Percentiles rank a stretch among this genome's conserved stretches.
Conservation (phyloP, 495 filamentous ascomycete genomes). For the Rusavskia elegans region DNA sequence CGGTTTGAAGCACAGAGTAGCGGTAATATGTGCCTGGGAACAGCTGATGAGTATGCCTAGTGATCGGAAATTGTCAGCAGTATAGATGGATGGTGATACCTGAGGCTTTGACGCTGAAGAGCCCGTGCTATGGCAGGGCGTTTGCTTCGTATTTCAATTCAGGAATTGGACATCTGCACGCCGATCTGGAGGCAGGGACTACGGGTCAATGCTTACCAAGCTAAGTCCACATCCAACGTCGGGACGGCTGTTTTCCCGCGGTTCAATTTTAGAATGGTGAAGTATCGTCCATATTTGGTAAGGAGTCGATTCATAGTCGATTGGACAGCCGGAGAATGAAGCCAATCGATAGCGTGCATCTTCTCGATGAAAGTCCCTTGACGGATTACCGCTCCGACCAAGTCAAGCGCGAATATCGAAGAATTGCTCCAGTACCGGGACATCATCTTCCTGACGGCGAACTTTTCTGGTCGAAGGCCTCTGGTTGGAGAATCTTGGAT, state of each 20-base stretch:
- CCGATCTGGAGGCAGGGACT: background rate
- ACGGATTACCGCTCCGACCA: constrained; percentile 63
- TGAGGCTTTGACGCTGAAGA: too few relatives aligned
- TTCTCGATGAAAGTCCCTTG: constrained; percentile 71
- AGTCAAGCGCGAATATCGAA: constrained; percentile 54
- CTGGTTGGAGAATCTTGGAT: background rate
- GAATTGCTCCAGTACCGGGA: constrained; percentile 65
- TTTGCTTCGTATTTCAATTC: too few relatives aligned
- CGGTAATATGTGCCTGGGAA: constrained; percentile 44
- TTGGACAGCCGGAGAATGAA: constrained; percentile 46
- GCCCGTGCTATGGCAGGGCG: too few relatives aligned
- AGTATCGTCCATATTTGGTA: constrained; percentile 54
- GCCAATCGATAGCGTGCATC: constrained; percentile 66
- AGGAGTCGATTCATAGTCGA: constrained; percentile 54
- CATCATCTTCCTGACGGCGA: constrained; percentile 59
- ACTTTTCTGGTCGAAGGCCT: constrained; percentile 19
- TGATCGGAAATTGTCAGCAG: background rate
- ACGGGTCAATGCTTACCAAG: constrained; percentile 38
- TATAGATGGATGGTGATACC: background rate
- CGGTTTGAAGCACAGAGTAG: constrained; percentile 14
- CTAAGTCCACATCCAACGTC: constrained; percentile 77
- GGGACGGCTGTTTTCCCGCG: constrained; percentile 48
- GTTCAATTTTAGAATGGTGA: constrained; percentile 44
- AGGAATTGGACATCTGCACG: too few relatives aligned
- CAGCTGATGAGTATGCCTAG: constrained; percentile 39